phyloP scores from a whole-genome alignment of 345 rosid genomes.

The Cardamine chenopodiifolia region DNA sequence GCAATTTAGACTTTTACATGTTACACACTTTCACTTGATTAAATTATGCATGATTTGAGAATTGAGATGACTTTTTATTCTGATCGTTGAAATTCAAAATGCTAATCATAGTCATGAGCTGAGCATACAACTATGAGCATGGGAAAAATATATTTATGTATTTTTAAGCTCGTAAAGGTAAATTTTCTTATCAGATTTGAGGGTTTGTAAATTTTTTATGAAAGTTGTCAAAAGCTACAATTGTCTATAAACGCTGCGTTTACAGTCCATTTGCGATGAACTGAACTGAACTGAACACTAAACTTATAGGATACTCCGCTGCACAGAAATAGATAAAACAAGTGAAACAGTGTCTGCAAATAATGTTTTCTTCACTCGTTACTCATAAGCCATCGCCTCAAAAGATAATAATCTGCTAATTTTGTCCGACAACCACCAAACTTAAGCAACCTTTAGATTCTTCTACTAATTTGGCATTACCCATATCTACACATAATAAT shows the following conservation, averaged over 20 bases:
- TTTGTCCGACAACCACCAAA: not conserved
- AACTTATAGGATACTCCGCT: not conserved
- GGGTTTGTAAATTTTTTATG: not conserved
- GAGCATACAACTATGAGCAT: not conserved
- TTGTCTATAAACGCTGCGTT: not conserved
- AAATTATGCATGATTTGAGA: not conserved
- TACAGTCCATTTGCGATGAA: not conserved
- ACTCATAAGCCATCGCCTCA: not conserved
- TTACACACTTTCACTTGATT: not conserved
- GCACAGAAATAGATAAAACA: not conserved
- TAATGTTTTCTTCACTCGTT: not conserved
- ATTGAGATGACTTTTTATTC: not conserved
- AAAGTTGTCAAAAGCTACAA: not conserved
- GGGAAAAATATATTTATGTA: not conserved
- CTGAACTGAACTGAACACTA: not conserved
- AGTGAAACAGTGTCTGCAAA: not conserved
- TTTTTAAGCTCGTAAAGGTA: not conserved
- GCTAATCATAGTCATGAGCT: not conserved
- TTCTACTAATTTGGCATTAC: not conserved
- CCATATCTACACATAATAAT: constrained; percentile 25
- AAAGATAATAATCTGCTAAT: not conserved
- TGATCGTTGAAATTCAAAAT: not conserved
- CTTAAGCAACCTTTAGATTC: not conserved
- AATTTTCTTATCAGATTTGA: too few species aligned
- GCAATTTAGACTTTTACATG: not conserved